Conservation (phyloP, 371 early-diverging fungal genomes). For the Coemansia sp. region DNA sequence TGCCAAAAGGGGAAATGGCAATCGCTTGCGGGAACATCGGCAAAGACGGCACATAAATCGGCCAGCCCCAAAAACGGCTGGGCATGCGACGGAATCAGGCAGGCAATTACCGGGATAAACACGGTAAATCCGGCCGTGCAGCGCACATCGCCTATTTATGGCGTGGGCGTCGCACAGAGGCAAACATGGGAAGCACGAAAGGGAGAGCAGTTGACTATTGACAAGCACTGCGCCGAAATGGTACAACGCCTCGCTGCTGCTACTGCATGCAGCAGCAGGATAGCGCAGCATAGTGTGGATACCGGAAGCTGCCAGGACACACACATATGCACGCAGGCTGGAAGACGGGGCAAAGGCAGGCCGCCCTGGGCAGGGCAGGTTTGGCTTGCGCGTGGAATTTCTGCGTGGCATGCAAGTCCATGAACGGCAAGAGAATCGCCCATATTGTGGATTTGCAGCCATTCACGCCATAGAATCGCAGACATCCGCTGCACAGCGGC, state of each 20-base stretch:
- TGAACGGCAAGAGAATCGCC: not conserved
- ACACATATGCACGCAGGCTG: not conserved
- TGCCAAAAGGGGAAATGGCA: constrained; percentile 2
- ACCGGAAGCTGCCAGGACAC: too few relatives aligned
- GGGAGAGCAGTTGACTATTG: not conserved
- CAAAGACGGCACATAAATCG: not conserved
- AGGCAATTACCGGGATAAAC: constrained; percentile 5
- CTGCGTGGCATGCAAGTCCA: constrained; percentile 1
- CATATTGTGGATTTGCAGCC: constrained; percentile 4
- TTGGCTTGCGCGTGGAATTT: too few relatives aligned
- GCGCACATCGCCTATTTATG: too few relatives aligned
- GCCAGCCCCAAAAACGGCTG: not conserved
- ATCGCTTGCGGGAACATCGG: not conserved
- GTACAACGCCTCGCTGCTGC: too few relatives aligned
- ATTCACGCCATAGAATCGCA: not conserved
- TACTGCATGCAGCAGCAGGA: too few relatives aligned
- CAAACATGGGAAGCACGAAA: not conserved
- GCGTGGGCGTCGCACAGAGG: not conserved
- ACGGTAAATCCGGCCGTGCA: not conserved
- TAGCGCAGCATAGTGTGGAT: too few relatives aligned
- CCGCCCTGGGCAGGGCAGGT: not conserved
- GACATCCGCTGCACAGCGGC: constrained; percentile 4
- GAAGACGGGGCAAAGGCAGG: too few relatives aligned
- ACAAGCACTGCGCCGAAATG: not conserved
- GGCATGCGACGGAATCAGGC: not conserved